Conservation (phyloP, 192 early-diverging fungal genomes). For the Chytriomyces sp. region DNA sequence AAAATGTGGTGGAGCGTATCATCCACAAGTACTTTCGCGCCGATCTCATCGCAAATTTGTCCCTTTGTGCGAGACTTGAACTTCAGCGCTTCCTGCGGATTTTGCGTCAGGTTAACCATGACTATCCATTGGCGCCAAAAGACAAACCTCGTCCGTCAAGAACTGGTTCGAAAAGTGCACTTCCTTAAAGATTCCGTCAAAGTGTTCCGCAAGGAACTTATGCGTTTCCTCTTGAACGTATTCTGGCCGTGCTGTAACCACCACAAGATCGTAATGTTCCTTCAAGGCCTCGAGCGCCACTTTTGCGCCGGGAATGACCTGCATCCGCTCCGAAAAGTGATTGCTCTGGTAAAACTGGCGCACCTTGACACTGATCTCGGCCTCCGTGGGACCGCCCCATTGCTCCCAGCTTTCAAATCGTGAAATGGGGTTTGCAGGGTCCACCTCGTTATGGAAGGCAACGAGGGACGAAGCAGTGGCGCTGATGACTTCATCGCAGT, state of each 20-base stretch:
- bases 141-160: conserved; percentile 40
- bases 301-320: conserved; percentile 52
- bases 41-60: conserved; percentile 58
- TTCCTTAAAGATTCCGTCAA: conserved; percentile 62
- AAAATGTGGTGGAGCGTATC: conserved; percentile 54
- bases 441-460: conserved; percentile 60
- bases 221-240: conserved; percentile 60
- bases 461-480: conserved; percentile 51
- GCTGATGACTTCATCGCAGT: conserved; percentile 59
- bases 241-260: conserved; percentile 59
- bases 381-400: conserved; percentile 58
- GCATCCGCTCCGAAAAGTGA: conserved; percentile 52
- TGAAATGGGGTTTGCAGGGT: too few relatives aligned
- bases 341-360: conserved; percentile 56
- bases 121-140: background rate
- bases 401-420: too few relatives aligned
- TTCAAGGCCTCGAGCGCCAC: conserved; percentile 61
- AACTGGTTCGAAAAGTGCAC: conserved; percentile 63
- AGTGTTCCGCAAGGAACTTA: conserved; percentile 56
- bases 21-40: conserved; percentile 60
- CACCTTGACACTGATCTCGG: conserved; percentile 54
- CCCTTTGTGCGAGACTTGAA: conserved; percentile 59
- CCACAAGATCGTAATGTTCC: conserved; percentile 53
- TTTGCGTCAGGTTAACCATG: background rate
- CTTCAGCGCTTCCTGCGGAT: conserved; percentile 48